Evolutionary conservation across 805 yeast species (phyloP).

Genomic region (Zygoascus tannicola): DNA sequence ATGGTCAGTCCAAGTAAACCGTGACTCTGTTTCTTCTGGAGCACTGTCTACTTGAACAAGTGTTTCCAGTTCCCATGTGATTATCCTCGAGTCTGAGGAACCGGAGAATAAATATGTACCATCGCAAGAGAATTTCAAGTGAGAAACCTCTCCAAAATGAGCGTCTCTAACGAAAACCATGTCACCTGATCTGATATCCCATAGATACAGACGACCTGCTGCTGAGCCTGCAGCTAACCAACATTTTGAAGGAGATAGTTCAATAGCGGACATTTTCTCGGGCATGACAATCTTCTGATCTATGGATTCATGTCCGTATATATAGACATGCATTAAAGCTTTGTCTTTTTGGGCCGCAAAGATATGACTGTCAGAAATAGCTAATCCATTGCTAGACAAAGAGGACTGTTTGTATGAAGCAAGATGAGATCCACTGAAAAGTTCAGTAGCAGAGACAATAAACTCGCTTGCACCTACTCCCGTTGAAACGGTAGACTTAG

Average conservation of each 20-base stretch:
- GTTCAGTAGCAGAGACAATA: constrained; percentile 13
- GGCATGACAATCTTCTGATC: constrained; percentile 81
- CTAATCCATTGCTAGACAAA: constrained; percentile 38
- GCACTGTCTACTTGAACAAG: constrained; percentile 33
- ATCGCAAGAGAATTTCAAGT: constrained; percentile 50
- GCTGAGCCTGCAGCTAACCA: constrained; percentile 60
- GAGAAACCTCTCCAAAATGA: constrained; percentile 71
- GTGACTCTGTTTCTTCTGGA: constrained; percentile 23
- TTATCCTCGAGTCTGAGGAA: constrained; percentile 73
- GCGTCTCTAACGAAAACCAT: constrained; percentile 65
- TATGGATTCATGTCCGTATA: constrained; percentile 54
- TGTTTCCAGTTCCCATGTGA: constrained; percentile 64
- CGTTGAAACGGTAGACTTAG: neutral
- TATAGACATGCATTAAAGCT: constrained; percentile 66
- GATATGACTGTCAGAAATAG: constrained; percentile 42
- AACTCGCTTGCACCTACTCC: constrained; percentile 5
- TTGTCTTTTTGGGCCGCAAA: constrained; percentile 60
- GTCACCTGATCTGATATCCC: constrained; percentile 78
- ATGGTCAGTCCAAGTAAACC: constrained; percentile 26
- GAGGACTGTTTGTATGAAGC: constrained; percentile 46
- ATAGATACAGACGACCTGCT: constrained; percentile 69
- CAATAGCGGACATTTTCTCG: constrained; percentile 56
- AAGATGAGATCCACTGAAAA: constrained; percentile 35
- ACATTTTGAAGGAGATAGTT: constrained; percentile 34
- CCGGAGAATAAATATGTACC: constrained; percentile 61